These are phyloP conservation scores for Triglochin maritima DNA, from an alignment of 106 monocot species.

Conservation along the genomic window DNA sequence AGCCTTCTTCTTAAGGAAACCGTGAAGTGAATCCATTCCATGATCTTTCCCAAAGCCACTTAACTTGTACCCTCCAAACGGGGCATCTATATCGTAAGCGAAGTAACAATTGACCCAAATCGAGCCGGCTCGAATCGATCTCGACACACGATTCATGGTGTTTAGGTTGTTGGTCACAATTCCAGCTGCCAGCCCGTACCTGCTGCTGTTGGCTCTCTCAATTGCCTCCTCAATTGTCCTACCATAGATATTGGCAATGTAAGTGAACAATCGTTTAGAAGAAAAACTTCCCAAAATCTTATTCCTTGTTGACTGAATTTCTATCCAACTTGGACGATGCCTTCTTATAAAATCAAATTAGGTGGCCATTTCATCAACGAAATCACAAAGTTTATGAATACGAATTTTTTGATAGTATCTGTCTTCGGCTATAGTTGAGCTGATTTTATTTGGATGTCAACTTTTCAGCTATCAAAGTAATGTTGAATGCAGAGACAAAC, in stretches of 20 bases:
- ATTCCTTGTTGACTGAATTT: too few species aligned
- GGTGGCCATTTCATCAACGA: too few species aligned
- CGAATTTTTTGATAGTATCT: too few species aligned
- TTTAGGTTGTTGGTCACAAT: slow-evolving; percentile 62
- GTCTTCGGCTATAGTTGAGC: too few species aligned
- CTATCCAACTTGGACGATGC: too few species aligned
- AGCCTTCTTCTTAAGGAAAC: slow-evolving; percentile 35
- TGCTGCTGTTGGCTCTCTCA: slow-evolving; percentile 51
- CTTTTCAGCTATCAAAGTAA: too few species aligned
- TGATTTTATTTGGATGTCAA: too few species aligned
- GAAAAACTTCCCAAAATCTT: too few species aligned
- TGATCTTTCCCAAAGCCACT: slow-evolving; percentile 43
- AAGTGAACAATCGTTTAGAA: neutral
- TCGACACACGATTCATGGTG: slow-evolving; percentile 40
- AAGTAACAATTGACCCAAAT: slow-evolving; percentile 58
- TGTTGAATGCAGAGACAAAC: too few species aligned
- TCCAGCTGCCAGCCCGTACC: slow-evolving; percentile 58
- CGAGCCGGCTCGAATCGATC: slow-evolving; percentile 33
- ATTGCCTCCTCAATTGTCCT: slow-evolving; percentile 79
- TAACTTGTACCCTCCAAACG: slow-evolving; percentile 57
- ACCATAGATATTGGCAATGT: neutral
- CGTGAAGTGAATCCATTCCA: slow-evolving; percentile 30
- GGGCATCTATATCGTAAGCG: slow-evolving; percentile 28
- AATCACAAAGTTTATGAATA: too few species aligned
- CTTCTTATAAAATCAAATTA: too few species aligned